phyloP scores from a whole-genome alignment of 2,329 filamentous ascomycete genomes.

The Xylariaceae sp. region DNA sequence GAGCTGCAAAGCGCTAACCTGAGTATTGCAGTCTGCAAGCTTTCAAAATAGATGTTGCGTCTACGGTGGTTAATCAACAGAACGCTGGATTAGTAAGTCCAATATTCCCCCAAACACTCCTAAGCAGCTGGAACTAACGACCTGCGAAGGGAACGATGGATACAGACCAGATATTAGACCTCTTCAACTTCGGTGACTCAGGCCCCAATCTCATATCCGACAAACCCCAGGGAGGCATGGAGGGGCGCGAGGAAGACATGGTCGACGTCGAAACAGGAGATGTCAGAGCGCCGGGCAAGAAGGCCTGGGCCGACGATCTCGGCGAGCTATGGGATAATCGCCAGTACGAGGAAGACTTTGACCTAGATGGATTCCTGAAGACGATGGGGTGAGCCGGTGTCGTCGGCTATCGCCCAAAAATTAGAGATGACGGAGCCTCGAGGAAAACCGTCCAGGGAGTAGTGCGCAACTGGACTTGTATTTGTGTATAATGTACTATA shows the following conservation, averaged over 20 bases:
- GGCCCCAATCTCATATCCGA: conserved; percentile 62
- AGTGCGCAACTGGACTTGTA: no score
- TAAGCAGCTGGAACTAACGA: conserved; percentile 9
- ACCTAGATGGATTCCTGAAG: conserved; percentile 90
- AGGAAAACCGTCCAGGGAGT: no score
- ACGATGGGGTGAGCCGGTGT: conserved; percentile 55
- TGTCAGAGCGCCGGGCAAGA: conserved; percentile 90
- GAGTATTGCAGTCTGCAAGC: conserved; percentile 68
- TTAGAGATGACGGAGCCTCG: no score
- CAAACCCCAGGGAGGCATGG: conserved; percentile 53
- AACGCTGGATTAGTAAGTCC: conserved; percentile 70
- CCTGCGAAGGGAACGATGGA: conserved; percentile 70
- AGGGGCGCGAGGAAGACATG: conserved; percentile 75
- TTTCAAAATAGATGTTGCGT: conserved; percentile 98
- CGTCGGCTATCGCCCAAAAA: no score
- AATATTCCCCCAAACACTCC: not conserved
- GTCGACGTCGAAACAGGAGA: conserved; percentile 91
- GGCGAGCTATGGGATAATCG: conserved; percentile 96
- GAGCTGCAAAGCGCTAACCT: conserved; percentile 4
- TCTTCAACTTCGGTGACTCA: conserved; percentile 86
- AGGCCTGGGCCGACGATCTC: conserved; percentile 89
- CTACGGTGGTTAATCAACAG: conserved; percentile 97
- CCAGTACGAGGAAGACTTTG: conserved; percentile 97
- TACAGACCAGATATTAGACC: conserved; percentile 93
- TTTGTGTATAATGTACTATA: no score